Evolutionary conservation across 1,139 yeast species (phyloP).

Genomic region (Saccharomyces hybrid): DNA sequence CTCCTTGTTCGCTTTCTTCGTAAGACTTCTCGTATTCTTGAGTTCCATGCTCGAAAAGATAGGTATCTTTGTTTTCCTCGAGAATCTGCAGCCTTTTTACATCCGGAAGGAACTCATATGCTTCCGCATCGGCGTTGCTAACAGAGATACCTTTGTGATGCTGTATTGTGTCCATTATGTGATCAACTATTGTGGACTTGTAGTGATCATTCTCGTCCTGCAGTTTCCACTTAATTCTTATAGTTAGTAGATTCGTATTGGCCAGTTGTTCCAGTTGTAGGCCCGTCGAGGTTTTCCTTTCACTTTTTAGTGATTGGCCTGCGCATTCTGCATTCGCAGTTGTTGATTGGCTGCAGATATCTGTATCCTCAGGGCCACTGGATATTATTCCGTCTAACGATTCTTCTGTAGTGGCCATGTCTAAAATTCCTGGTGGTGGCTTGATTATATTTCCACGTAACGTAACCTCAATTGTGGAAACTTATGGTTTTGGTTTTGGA

Average conservation of each 20-base stretch:
- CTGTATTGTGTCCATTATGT: slow-evolving; percentile 11
- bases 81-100: slow-evolving; percentile 16
- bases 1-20: slow-evolving; percentile 4
- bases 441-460: background rate
- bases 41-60: slow-evolving; percentile 22
- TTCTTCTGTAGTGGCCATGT: background rate
- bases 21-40: slow-evolving; percentile 15
- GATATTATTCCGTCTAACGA: background rate
- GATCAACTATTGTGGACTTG: slow-evolving; percentile 8
- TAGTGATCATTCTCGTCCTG: slow-evolving; percentile 4
- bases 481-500: background rate
- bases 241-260: slow-evolving; percentile 23
- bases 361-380: background rate
- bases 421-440: background rate
- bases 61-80: slow-evolving; percentile 16
- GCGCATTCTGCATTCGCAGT: background rate
- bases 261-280: slow-evolving; percentile 27
- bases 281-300: background rate
- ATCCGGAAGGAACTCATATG: slow-evolving; percentile 27
- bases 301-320: background rate
- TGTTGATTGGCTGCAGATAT: background rate
- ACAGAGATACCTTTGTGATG: slow-evolving; percentile 19
- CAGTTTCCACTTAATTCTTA: slow-evolving; percentile 21
- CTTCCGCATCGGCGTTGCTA: slow-evolving; percentile 22
- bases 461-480: background rate